Evolutionary conservation across 768 basidiomycete species (phyloP), one percentile per base, ranked within the genome.

Genomic region (Collybiopsis confluens): DNA sequence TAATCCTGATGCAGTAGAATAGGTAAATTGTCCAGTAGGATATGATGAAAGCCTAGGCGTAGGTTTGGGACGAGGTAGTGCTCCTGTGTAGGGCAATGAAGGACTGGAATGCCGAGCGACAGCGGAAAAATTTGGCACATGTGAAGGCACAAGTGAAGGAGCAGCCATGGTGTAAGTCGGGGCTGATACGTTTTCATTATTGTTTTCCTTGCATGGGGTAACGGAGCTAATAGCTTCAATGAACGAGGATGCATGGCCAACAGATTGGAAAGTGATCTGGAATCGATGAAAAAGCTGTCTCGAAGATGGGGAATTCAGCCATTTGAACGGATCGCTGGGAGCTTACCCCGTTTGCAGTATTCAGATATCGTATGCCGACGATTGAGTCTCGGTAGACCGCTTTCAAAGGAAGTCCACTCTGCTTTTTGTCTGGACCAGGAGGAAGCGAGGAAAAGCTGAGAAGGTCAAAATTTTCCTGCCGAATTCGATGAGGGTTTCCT

Each of bases 391-490:
- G 82, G 64, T 88, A 88, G 9, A 91, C 87, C 7, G 87, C 89
- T 65, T 90, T 90, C 40, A 92, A 68, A n/a, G 90, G 88, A 27
- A 86, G 73, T 21, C 79, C 78, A 11, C 71, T 40, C 52, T 69
- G 42, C 60, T 70, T 55, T 64, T 70, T 61, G 57, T 66, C 51
- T 13, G 61, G 64, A 27, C 62, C 56, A 16, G 70, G 61, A 21
- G 68, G 62, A 48, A 78, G 61, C 13, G 73, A 72, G 2, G 88
- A 87, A 64, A 88, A 87, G 2, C 81, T 75, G 23, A 90, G 68
- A 20, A 92, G 68, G 59, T 92, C 89, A 36, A 92, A 57, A 62
- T 92, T 87, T 68, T 92, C 90, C 90, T 92, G 21, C 7, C 21
- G n/a, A 1, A 16, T 44, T n/a, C n/a, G n/a, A n/a, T n/a, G n/a